Conservation (phyloP, 139 green algal genomes). For the Desmodesmus armatus region DNA sequence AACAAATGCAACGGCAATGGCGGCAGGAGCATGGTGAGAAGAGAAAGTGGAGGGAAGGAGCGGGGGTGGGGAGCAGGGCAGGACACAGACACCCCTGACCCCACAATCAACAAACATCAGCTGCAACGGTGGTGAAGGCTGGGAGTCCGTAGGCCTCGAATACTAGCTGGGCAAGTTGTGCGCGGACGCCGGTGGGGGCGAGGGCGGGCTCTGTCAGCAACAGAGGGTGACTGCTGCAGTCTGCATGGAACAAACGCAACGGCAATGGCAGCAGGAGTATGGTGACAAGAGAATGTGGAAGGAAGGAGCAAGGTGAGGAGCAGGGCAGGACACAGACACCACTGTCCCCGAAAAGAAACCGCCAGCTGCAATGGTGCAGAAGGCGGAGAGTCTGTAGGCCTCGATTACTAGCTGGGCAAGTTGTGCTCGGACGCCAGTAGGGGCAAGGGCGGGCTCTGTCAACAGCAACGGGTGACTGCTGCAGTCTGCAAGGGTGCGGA, state of each 20-base stretch:
- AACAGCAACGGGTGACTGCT: slow-evolving; percentile 19
- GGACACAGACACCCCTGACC: not conserved
- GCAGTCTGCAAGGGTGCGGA: not conserved
- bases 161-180: slow-evolving; percentile 30
- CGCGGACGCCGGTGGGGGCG: not conserved
- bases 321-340: not conserved
- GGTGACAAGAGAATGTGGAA: too few relatives aligned
- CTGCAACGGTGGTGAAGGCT: slow-evolving; percentile 7
- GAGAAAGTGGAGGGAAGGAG: too few relatives aligned
- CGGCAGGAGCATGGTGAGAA: too few relatives aligned
- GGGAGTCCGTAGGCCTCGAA: slow-evolving; percentile 45
- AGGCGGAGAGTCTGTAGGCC: slow-evolving; percentile 25
- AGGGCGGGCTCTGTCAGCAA: slow-evolving; percentile 30
- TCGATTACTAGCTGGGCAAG: slow-evolving; percentile 42
- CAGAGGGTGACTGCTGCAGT: slow-evolving; percentile 5
- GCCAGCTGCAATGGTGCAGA: slow-evolving; percentile 17
- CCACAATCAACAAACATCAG: slow-evolving; percentile 11
- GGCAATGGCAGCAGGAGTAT: too few relatives aligned
- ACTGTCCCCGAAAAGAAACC: not conserved
- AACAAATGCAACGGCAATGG: too few relatives aligned
- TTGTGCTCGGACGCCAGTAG: not conserved
- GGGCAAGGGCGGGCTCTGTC: slow-evolving; percentile 23
- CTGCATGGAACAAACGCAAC: not conserved
- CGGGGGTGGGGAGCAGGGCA: not conserved
- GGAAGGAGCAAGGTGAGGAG: not conserved